A percentile compares a stretch with the other conserved stretches of the same genome.
phyloP scores from a whole-genome alignment of 805 yeast genomes.

The Hanseniaspora guilliermondii region DNA sequence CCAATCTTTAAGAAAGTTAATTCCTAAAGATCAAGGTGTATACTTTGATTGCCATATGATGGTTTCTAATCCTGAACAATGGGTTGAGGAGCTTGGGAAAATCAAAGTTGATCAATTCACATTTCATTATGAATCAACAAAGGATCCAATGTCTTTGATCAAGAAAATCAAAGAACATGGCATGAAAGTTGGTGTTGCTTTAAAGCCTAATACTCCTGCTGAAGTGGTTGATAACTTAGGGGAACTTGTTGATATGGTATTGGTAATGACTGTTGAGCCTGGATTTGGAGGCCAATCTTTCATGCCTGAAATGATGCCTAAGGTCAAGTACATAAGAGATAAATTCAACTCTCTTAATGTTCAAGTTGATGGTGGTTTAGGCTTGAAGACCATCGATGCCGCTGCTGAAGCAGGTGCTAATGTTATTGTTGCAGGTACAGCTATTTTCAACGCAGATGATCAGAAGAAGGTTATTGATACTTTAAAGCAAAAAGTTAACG shows the following conservation, averaged over 20 bases:
- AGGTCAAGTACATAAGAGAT: constrained; percentile 63
- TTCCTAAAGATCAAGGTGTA: constrained; percentile 46
- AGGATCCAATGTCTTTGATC: constrained; percentile 61
- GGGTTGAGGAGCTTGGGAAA: constrained; percentile 85
- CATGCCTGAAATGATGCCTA: constrained; percentile 93
- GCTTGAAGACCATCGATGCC: constrained; percentile 65
- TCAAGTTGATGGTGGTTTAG: constrained; percentile 95
- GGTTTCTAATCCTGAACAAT: constrained; percentile 83
- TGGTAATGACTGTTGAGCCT: constrained; percentile 97
- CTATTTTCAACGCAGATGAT: constrained; percentile 74
- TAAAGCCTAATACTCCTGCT: constrained; percentile 86
- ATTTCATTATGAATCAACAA: constrained; percentile 87
- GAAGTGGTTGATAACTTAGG: constrained; percentile 68
- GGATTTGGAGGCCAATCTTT: constrained; percentile 98
- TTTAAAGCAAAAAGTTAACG: constrained; percentile 51
- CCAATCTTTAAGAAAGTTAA: constrained; percentile 56
- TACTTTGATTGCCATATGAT: constrained; percentile 97
- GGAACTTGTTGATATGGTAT: constrained; percentile 77
- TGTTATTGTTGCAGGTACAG: constrained; percentile 94
- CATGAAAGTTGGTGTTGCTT: constrained; percentile 88
- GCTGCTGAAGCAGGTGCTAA: constrained; percentile 98
- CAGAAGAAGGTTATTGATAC: constrained; percentile 63
- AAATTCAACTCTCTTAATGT: constrained; percentile 70
- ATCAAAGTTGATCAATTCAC: constrained; percentile 95
- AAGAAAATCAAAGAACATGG: constrained; percentile 64